Percentiles rank a stretch among this genome's conserved stretches.
phyloP scores from a whole-genome alignment of 805 yeast species.

The Priceomyces carsonii region DNA sequence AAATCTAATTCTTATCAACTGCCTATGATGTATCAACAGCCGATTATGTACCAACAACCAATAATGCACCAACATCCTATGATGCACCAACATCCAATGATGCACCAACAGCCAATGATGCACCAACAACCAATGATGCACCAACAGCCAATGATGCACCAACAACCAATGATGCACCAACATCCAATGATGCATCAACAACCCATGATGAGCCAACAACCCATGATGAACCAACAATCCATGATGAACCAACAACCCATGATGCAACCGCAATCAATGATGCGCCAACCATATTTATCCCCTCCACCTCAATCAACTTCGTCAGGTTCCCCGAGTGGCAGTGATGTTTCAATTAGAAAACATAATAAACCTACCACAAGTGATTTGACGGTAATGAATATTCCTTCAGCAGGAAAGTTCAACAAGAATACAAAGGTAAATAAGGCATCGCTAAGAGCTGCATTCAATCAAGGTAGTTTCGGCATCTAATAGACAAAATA shows the following conservation, averaged over 20 bases:
- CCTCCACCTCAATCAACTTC: conserved; percentile 2
- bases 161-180: neutral
- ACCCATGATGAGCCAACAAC: conserved; percentile 1
- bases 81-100: conserved; percentile 2
- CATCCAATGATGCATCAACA: conserved; percentile 2
- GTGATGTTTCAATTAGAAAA: conserved; percentile 2
- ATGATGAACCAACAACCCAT: conserved; percentile 4
- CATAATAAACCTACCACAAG: conserved; percentile 31
- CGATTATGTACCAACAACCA: conserved; percentile 1
- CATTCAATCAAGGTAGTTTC: conserved; percentile 64
- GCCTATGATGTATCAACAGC: conserved; percentile 5
- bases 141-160: conserved; percentile 4
- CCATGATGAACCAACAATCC: conserved; percentile 4
- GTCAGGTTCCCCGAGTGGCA: conserved; percentile 5
- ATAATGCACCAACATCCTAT: conserved; percentile 4
- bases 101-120: conserved; percentile 2
- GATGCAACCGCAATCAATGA: conserved; percentile 1
- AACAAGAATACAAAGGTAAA: conserved; percentile 45
- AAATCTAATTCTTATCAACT: conserved; percentile 1
- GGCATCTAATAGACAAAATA: conserved; percentile 51
- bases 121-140: conserved; percentile 1
- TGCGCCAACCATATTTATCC: conserved; percentile 2
- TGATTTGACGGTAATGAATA: conserved; percentile 43
- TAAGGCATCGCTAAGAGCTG: conserved; percentile 61
- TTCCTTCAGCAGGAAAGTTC: conserved; percentile 44